Evolutionary conservation across 1,284 basidiomycete species (phyloP).

Genomic region (Heterobasidion annosum): DNA sequence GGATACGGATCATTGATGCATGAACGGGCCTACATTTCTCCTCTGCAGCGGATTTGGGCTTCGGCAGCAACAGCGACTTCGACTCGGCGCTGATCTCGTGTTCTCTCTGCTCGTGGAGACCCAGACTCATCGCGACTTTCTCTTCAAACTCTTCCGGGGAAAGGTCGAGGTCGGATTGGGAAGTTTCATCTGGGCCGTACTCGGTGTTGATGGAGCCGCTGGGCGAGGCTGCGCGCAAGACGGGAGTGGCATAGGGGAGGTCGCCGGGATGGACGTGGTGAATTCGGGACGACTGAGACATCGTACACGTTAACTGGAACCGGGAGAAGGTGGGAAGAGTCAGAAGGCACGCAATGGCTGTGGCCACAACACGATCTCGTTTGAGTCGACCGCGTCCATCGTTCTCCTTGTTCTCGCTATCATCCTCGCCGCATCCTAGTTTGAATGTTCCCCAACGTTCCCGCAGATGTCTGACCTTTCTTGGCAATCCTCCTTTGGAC

Average conservation of each 20-base stretch:
- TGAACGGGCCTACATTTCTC: constrained; percentile 7
- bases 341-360: too few species aligned
- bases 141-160: constrained; percentile 39
- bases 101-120: constrained; percentile 28
- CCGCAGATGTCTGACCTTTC: too few species aligned
- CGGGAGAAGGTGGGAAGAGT: too few species aligned
- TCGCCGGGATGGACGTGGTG: constrained; percentile 25
- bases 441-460: too few species aligned
- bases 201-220: constrained; percentile 63
- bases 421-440: too few species aligned
- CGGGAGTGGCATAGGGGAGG: constrained; percentile 48
- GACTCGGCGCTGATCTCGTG: constrained; percentile 35
- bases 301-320: not conserved
- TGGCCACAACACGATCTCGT: too few species aligned
- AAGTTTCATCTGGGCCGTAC: constrained; percentile 54
- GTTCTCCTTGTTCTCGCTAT: too few species aligned
- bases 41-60: constrained; percentile 5
- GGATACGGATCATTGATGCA: not conserved
- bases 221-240: constrained; percentile 60
- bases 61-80: constrained; percentile 27
- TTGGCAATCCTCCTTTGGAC: too few species aligned
- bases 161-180: constrained; percentile 44
- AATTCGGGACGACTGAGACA: not conserved
- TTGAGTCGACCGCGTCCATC: too few species aligned
- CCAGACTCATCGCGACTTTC: constrained; percentile 40